These are phyloP conservation scores for Trypethelium eluteriae DNA, from an alignment of 495 filamentous ascomycete genomes.

Conservation along the genomic window DNA sequence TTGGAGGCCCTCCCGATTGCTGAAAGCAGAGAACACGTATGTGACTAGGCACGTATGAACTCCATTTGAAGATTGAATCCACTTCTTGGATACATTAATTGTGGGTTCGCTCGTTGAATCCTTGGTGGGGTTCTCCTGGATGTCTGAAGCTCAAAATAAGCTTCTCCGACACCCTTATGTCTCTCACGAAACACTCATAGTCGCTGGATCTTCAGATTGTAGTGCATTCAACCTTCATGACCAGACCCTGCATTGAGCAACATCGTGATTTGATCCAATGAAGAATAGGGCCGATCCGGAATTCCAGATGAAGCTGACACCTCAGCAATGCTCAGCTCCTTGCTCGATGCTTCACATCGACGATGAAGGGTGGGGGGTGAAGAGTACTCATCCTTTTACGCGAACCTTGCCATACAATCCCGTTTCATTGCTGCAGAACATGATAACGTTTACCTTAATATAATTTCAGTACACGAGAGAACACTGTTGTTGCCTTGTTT, in stretches of 20 bases:
- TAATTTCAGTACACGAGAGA: background rate
- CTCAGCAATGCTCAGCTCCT: background rate
- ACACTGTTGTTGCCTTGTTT: background rate
- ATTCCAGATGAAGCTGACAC: background rate
- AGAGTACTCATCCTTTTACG: background rate
- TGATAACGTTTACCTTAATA: background rate
- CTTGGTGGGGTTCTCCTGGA: too few relatives aligned
- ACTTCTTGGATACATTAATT: too few relatives aligned
- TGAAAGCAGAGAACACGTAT: too few relatives aligned
- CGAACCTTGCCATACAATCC: background rate
- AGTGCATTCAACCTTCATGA: background rate
- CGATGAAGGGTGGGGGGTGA: background rate
- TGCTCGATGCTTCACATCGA: background rate
- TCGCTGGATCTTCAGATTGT: too few relatives aligned
- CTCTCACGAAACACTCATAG: too few relatives aligned
- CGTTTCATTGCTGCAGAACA: background rate
- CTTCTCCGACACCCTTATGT: too few relatives aligned
- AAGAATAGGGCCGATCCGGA: background rate
- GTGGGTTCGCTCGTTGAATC: too few relatives aligned
- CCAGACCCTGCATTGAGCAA: background rate
- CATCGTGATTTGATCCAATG: background rate
- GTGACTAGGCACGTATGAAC: too few relatives aligned
- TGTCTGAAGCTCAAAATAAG: too few relatives aligned
- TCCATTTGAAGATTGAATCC: too few relatives aligned
- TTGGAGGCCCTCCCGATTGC: too few relatives aligned